Conservation (phyloP, 139 green algal species). For the Asterochloris erici region DNA sequence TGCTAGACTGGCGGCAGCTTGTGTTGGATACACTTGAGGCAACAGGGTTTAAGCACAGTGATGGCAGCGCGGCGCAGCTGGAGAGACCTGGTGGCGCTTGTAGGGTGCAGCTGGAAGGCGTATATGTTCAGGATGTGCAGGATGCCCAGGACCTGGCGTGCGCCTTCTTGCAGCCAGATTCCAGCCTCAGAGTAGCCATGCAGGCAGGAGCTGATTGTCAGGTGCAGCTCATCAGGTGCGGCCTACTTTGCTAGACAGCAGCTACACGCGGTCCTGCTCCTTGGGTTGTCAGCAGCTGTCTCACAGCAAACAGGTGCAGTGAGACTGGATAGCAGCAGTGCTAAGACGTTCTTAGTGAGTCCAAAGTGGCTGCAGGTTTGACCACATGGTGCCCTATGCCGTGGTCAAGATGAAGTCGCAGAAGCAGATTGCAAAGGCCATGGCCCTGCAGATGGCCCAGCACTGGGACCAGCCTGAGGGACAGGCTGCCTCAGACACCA, state of each 20-base stretch:
- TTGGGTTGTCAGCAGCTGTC: background rate
- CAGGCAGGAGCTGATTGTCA: background rate
- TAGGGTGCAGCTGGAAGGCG: background rate
- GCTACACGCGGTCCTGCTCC: background rate
- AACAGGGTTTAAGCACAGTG: background rate
- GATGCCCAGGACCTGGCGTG: constrained; percentile 1
- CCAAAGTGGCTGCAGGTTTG: background rate
- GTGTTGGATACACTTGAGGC: background rate
- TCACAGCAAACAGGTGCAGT: background rate
- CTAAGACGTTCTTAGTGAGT: background rate
- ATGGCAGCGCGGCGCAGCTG: background rate
- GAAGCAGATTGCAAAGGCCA: background rate
- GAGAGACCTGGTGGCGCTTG: background rate
- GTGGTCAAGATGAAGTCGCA: background rate
- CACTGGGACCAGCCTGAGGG: background rate
- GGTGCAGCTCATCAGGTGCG: background rate
- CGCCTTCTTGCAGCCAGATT: background rate
- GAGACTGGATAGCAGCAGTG: background rate
- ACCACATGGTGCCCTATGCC: constrained; percentile 3
- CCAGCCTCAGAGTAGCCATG: background rate
- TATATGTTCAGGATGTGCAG: background rate
- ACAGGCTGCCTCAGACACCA: background rate
- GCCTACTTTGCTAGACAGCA: background rate
- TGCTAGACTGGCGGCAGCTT: background rate
- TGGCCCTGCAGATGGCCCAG: background rate